Conservation (phyloP, 2,329 filamentous ascomycete genomes). For the Sporothrix curviconia region DNA sequence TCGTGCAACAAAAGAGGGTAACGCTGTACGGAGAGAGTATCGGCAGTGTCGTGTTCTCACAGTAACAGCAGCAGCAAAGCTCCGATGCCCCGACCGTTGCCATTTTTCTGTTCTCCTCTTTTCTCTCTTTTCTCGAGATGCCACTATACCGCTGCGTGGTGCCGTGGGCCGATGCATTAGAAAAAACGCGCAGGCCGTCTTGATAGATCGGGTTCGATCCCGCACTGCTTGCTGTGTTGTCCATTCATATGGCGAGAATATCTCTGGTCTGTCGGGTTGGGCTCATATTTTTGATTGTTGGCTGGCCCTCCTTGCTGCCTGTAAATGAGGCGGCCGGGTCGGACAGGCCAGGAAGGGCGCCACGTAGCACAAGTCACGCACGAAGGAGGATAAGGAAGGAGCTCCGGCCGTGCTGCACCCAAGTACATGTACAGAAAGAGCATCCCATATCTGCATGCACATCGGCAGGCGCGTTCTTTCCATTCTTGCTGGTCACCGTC, state of each 20-base stretch:
- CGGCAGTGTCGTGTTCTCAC: no score
- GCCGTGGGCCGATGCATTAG: no score
- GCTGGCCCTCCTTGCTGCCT: no score
- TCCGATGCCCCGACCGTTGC: no score
- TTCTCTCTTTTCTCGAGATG: not conserved
- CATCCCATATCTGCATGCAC: not conserved
- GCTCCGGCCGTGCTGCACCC: not conserved
- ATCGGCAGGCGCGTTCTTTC: not conserved
- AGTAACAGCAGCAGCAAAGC: not conserved
- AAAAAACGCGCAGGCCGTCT: no score
- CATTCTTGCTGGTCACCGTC: not conserved
- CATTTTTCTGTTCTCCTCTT: not conserved
- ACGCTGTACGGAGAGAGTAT: no score
- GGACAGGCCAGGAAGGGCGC: conserved; percentile 16
- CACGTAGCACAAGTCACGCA: conserved; percentile 20
- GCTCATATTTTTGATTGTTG: not conserved
- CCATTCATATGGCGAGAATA: no score
- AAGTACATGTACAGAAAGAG: not conserved
- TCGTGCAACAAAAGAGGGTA: not conserved
- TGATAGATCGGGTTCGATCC: no score
- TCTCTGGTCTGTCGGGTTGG: no score
- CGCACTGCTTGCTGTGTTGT: no score
- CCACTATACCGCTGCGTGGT: no score
- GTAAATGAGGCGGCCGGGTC: conserved; percentile 7
- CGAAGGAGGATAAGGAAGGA: not conserved